Percentiles rank a stretch among this genome's conserved stretches.
Conservation (phyloP, 2,329 filamentous ascomycete species). For the Dothideomycetidae sp. region DNA sequence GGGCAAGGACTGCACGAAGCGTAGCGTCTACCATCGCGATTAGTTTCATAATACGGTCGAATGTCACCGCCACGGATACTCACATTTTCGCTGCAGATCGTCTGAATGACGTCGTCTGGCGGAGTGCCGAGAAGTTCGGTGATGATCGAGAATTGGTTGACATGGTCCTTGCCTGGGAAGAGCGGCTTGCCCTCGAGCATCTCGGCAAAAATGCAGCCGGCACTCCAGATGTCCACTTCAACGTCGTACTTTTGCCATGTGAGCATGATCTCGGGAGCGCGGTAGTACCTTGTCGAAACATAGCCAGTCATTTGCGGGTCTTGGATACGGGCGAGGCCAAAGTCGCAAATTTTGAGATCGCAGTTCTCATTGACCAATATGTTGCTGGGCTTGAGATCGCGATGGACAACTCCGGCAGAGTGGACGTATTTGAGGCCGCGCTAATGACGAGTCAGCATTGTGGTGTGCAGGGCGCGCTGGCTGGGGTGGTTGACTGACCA, state of each 20-base stretch:
- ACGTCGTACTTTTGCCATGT: slow-evolving; percentile 99
- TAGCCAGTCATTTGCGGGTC: slow-evolving; percentile 99
- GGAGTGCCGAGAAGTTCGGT: slow-evolving; percentile 93
- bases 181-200: slow-evolving; percentile 98
- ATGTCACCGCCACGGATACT: too few relatives aligned
- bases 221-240: slow-evolving; percentile 98
- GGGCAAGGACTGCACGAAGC: slow-evolving; percentile 93
- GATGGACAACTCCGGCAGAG: slow-evolving; percentile 93
- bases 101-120: slow-evolving; percentile 95
- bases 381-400: slow-evolving; percentile 96
- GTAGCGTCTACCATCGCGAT: slow-evolving; percentile 83
- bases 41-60: too few relatives aligned
- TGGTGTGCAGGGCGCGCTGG: neutral
- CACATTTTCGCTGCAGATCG: slow-evolving; percentile 95
- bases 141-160: slow-evolving; percentile 99
- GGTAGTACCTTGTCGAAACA: slow-evolving; percentile 96
- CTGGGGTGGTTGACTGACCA: slow-evolving; percentile 45
- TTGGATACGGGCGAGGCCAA: slow-evolving; percentile 91
- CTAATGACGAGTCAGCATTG: slow-evolving; percentile 32
- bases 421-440: slow-evolving; percentile 98
- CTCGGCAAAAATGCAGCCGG: slow-evolving; percentile 96
- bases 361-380: slow-evolving; percentile 99
- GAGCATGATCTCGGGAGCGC: slow-evolving; percentile 98
- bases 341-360: slow-evolving; percentile 98
- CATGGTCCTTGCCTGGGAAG: slow-evolving; percentile 97